Conservation (phyloP, 306 rosid genomes). For the Dryas alaskensis region DNA sequence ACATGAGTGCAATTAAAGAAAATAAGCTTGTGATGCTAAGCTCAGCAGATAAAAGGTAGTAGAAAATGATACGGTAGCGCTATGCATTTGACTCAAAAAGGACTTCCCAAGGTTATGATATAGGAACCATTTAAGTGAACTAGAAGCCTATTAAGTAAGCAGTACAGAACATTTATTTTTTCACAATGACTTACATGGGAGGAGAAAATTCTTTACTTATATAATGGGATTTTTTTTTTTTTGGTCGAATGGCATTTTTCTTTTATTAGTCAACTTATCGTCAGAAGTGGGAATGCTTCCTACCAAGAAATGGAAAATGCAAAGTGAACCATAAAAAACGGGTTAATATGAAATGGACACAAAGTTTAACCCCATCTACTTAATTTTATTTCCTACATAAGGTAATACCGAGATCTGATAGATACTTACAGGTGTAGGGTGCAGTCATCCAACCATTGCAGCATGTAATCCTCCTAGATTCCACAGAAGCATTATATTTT, state of each 20-base stretch:
- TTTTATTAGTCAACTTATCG: neutral
- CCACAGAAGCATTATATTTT: constrained; percentile 24
- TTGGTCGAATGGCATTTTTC: neutral
- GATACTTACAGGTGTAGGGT: constrained; percentile 92
- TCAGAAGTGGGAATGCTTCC: neutral
- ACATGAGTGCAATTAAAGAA: neutral
- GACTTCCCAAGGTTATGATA: too few species aligned
- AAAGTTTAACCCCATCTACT: too few species aligned
- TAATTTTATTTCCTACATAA: neutral
- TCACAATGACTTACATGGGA: neutral
- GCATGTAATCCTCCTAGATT: constrained; percentile 96
- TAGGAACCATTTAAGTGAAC: neutral
- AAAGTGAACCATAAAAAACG: neutral
- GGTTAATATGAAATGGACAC: too few species aligned
- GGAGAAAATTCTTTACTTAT: too few species aligned
- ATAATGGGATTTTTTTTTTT: neutral
- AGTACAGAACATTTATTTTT: neutral
- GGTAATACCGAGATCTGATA: constrained; percentile 22
- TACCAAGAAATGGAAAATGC: neutral
- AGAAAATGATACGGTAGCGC: neutral
- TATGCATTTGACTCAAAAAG: neutral
- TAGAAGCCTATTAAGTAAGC: neutral
- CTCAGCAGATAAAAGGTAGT: too few species aligned
- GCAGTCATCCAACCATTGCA: constrained; percentile 97
- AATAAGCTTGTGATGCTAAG: neutral